Evolutionary conservation across 1,284 basidiomycete species (phyloP).

Genomic region (Microbotryum scabiosae): DNA sequence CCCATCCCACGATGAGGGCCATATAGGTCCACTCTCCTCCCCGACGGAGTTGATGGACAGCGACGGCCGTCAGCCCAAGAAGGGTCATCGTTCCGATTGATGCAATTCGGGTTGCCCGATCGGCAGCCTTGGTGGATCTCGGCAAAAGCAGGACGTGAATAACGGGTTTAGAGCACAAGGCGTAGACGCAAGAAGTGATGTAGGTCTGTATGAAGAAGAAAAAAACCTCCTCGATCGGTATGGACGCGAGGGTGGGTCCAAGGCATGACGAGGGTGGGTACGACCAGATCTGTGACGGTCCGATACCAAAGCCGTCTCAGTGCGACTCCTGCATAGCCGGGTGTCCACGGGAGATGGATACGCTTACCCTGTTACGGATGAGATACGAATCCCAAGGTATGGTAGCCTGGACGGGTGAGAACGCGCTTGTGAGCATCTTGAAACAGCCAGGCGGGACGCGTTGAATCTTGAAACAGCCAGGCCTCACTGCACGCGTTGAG

Average conservation of each 20-base stretch:
- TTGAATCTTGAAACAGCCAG: slow-evolving; percentile 2
- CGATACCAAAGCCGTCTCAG: background rate
- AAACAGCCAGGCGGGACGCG: too few species aligned
- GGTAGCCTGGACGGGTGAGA: slow-evolving; percentile 19
- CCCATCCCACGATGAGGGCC: slow-evolving; percentile 35
- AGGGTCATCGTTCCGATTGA: slow-evolving; percentile 9
- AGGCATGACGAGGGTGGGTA: slow-evolving; percentile 32
- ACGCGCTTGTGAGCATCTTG: background rate
- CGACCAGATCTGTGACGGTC: slow-evolving; percentile 31
- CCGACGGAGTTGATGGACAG: slow-evolving; percentile 16
- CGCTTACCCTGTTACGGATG: slow-evolving; percentile 24
- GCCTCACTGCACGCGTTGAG: background rate
- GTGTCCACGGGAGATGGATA: too few species aligned
- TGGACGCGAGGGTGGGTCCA: slow-evolving; percentile 30
- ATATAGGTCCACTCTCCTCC: slow-evolving; percentile 31
- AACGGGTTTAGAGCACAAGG: slow-evolving; percentile 32
- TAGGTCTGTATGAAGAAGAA: slow-evolving; percentile 39
- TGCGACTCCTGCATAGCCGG: background rate
- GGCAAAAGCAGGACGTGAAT: slow-evolving; percentile 29
- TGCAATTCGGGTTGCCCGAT: background rate
- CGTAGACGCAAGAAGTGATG: slow-evolving; percentile 35
- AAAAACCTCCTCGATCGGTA: slow-evolving; percentile 37
- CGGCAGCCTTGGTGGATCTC: background rate
- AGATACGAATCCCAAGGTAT: slow-evolving; percentile 37
- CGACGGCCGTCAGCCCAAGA: slow-evolving; percentile 15